phyloP scores from a whole-genome alignment of 2,329 filamentous ascomycete genomes.

The Byssothecium circinans region DNA sequence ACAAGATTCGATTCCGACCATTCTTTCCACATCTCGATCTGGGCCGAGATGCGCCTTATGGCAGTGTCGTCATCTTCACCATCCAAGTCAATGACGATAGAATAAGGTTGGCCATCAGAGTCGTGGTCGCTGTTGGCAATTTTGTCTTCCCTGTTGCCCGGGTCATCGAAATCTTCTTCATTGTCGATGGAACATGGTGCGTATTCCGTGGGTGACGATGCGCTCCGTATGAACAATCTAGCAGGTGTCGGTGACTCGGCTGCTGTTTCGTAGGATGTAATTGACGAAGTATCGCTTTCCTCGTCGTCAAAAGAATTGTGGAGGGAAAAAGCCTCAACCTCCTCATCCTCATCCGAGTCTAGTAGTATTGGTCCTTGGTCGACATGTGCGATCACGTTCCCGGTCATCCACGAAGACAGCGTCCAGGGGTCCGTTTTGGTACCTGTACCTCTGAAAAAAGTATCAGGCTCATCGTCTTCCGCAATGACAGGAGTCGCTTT shows the following conservation, averaged over 20 bases:
- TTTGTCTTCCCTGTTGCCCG: not conserved
- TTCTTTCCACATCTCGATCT: not conserved
- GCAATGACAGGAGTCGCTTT: slow-evolving; percentile 1
- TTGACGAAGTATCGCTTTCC: too few species aligned
- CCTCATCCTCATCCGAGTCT: slow-evolving; percentile 1
- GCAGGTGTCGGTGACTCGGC: too few species aligned
- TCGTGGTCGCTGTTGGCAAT: not conserved
- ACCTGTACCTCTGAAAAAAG: not conserved
- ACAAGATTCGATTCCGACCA: not conserved
- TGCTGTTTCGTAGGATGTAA: too few species aligned
- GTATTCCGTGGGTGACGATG: not conserved
- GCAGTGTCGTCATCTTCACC: not conserved
- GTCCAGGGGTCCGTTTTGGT: slow-evolving; percentile 3
- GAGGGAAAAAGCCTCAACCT: not conserved
- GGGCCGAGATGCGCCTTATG: not conserved
- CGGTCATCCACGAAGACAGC: not conserved
- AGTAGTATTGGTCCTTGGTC: not conserved
- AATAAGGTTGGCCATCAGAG: not conserved
- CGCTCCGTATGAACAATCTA: too few species aligned
- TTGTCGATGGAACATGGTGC: too few species aligned
- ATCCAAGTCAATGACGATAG: not conserved
- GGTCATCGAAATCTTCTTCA: too few species aligned
- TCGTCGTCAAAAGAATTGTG: too few species aligned
- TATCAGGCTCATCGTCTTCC: not conserved
- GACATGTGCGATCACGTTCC: not conserved